phyloP scores from a whole-genome alignment of 768 basidiomycete genomes.

The Coprinopsis marcescibilis region DNA sequence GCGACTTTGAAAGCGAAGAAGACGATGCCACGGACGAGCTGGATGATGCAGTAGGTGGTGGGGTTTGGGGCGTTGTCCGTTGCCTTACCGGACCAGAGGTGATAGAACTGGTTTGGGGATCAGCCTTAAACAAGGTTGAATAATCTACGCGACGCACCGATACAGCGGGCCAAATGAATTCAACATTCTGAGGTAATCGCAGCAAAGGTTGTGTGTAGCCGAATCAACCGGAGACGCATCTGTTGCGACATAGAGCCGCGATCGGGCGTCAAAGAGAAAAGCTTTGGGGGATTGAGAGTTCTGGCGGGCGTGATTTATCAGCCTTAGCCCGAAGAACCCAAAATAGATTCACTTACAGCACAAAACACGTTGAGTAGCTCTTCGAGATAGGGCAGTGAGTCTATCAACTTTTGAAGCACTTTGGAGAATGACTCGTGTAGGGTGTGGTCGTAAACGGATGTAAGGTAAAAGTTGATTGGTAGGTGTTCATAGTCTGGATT shows the following conservation, averaged over 20 bases:
- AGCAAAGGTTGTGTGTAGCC: constrained; percentile 82
- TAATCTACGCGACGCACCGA: constrained; percentile 41
- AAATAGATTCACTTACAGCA: constrained; percentile 39
- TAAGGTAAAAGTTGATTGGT: constrained; percentile 82
- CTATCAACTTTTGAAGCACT: constrained; percentile 82
- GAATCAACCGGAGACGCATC: constrained; percentile 90
- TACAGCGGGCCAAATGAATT: constrained; percentile 84
- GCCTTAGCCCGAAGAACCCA: constrained; percentile 1
- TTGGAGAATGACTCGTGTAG: constrained; percentile 89
- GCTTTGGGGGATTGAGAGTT: constrained; percentile 92
- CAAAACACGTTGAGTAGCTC: constrained; percentile 84
- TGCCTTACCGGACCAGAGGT: constrained; percentile 5
- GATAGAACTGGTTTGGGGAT: constrained; percentile 9
- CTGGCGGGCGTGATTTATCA: constrained; percentile 30
- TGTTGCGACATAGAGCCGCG: constrained; percentile 87
- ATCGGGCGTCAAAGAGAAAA: constrained; percentile 84
- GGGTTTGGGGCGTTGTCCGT: constrained; percentile 6
- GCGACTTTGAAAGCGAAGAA: constrained; percentile 16
- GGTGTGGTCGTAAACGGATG: constrained; percentile 90
- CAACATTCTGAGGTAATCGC: constrained; percentile 85
- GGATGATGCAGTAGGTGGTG: constrained; percentile 21
- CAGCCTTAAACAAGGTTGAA: background rate
- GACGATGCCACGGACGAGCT: constrained; percentile 19
- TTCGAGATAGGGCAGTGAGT: constrained; percentile 81
- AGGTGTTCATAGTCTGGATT: constrained; percentile 73